Base-by-base conservation (phyloP, 2,329 filamentous ascomycete species). In the Dothidotthia symphoricarpi region DNA sequence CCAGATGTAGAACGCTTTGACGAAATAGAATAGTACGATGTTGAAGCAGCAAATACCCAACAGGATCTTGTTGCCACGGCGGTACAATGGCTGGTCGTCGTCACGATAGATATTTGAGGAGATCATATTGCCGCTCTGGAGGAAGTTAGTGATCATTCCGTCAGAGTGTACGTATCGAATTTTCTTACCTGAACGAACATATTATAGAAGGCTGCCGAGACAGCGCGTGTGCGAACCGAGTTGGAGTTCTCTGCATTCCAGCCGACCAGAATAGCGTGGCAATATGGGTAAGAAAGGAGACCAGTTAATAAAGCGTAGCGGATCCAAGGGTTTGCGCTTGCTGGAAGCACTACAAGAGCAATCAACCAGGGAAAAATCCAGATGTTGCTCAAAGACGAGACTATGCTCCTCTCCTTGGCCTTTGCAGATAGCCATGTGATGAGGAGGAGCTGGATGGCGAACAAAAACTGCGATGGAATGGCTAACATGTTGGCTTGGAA, bases 401-500 rank as follows among this genome's bases (percentile, higher is more conserved):
- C 63, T 2, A 78, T 58, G 2, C 73, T 61, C 2, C 73, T 67
- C 40, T 71, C 53, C 68, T 73, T 71, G 39, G 74, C 55, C 17
- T 63, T 63, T 25, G 75, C 72, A 2, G 72, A 74, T 4, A 74
- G 43, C 55, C 69, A 69, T 0, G 73, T 73, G 11, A 73, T 56
- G 25, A 64, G 51, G 10, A 75, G 52, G 2, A 77, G 63, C 4
- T 72, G 68, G 5, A 69, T 41, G 16, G 72, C 59, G 36, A 57
- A 59, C 31, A 66, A 47, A 10, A 64, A 58, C 22, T 67, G 61
- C 3, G 53, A 61, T 45, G 76, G 65, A n/a, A 85, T 83, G 2
- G 76, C 74, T 6, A 86, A 71, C 24, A 86, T 58, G 53, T 84
- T 86, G 2, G 80, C 74, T 15, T 78, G 66, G 59, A 86, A 82